Conservation (phyloP, 208 protist genomes). For the Phytomonas sp. region DNA sequence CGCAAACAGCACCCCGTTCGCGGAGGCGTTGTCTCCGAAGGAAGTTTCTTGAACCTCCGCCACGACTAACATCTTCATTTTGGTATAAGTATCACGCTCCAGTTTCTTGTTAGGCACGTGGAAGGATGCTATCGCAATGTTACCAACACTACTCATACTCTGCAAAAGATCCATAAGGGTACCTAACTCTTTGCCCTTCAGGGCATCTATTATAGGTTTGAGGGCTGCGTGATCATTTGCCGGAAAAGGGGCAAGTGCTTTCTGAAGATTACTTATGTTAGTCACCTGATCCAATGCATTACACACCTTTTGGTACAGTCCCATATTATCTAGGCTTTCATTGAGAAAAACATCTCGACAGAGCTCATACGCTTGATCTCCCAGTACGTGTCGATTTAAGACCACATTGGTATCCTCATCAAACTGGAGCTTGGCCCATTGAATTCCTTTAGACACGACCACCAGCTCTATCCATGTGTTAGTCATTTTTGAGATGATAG, state of each 20-base stretch:
- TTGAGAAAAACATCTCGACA: conserved; percentile 39
- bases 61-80: conserved; percentile 19
- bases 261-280: conserved; percentile 20
- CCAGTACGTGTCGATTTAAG: conserved; percentile 32
- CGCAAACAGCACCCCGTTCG: conserved; percentile 38
- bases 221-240: conserved; percentile 29
- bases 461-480: conserved; percentile 35
- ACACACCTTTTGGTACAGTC: conserved; percentile 29
- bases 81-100: conserved; percentile 44
- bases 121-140: conserved; percentile 55
- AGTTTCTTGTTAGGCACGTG: conserved; percentile 58
- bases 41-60: conserved; percentile 17
- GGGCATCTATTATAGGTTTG: conserved; percentile 27
- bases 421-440: conserved; percentile 41
- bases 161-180: conserved; percentile 32
- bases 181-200: conserved; percentile 35
- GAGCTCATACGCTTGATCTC: conserved; percentile 27
- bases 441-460: conserved; percentile 34
- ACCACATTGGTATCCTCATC: conserved; percentile 26
- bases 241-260: conserved; percentile 30
- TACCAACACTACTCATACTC: conserved; percentile 32
- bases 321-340: conserved; percentile 45
- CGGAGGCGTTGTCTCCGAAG: conserved; percentile 27
- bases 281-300: conserved; percentile 26
- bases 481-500: conserved; percentile 32